phyloP scores from a whole-genome alignment of 768 basidiomycete species.

The Polyporus arcularius region DNA sequence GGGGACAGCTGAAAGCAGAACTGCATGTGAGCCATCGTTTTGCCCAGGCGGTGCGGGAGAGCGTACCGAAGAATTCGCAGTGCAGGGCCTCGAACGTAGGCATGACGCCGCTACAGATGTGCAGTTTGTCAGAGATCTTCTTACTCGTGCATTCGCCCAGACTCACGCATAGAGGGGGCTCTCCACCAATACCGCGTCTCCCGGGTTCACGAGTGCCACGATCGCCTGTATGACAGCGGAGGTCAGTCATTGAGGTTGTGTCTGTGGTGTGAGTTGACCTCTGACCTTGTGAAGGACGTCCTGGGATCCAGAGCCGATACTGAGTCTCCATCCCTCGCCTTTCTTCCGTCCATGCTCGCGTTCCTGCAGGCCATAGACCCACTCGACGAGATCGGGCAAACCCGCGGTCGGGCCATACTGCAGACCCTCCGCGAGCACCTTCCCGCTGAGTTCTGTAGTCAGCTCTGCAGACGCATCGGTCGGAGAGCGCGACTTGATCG shows the following conservation, averaged over 20 bases:
- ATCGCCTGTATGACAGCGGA: conserved; percentile 55
- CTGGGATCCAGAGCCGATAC: conserved; percentile 85
- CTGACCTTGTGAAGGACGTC: conserved; percentile 89
- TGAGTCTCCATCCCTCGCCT: conserved; percentile 71
- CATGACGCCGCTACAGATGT: conserved; percentile 58
- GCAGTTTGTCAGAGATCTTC: neutral
- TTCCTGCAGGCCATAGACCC: conserved; percentile 76
- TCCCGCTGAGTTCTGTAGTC: conserved; percentile 26
- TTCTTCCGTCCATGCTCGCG: conserved; percentile 61
- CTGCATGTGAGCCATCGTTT: too few species aligned
- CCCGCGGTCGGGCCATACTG: conserved; percentile 85
- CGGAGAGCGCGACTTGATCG: conserved; percentile 54
- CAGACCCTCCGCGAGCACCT: conserved; percentile 56
- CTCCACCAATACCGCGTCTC: conserved; percentile 84
- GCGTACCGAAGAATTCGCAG: conserved; percentile 58
- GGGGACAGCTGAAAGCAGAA: conserved; percentile 58
- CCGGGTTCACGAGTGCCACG: conserved; percentile 71
- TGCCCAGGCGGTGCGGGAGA: neutral
- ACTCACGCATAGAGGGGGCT: conserved; percentile 77
- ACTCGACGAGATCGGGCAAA: conserved; percentile 57
- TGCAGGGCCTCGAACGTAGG: conserved; percentile 59
- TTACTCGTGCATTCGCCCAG: neutral
- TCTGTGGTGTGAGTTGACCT: too few species aligned
- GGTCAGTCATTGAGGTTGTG: neutral
- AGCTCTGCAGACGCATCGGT: conserved; percentile 60